Conservation (phyloP, 2,329 filamentous ascomycete genomes). For the Grosmannia huntii region DNA sequence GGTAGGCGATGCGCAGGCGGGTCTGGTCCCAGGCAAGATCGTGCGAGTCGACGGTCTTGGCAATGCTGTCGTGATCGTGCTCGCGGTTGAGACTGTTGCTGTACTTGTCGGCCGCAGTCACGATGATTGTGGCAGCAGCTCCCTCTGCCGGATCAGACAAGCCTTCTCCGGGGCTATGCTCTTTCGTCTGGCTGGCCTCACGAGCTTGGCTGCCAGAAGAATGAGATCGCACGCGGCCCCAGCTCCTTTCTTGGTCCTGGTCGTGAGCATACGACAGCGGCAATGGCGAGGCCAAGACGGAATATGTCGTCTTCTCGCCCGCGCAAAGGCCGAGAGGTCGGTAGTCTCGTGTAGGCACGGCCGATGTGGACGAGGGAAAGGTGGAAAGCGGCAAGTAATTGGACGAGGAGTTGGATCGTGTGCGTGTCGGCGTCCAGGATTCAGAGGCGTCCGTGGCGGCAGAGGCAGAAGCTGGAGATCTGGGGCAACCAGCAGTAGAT, state of each 20-base stretch:
- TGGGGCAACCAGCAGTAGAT: not conserved
- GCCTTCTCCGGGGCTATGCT: not conserved
- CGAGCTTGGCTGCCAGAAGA: not conserved
- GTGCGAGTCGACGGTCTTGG: slow-evolving; percentile 9
- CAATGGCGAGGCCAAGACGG: not conserved
- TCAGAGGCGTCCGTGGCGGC: slow-evolving; percentile 3
- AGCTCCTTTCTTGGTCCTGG: not conserved
- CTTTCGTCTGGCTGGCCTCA: not conserved
- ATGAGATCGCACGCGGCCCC: not conserved
- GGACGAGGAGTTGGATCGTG: slow-evolving; percentile 7
- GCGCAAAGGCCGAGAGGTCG: not conserved
- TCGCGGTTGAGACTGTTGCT: not conserved
- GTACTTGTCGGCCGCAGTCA: too few species aligned
- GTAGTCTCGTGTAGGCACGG: not conserved
- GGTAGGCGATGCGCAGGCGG: slow-evolving; percentile 13
- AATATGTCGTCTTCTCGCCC: not conserved
- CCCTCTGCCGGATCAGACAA: not conserved
- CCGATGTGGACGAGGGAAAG: slow-evolving; percentile 7
- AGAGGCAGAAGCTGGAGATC: not conserved
- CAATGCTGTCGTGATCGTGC: not conserved
- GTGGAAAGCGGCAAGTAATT: slow-evolving; percentile 4
- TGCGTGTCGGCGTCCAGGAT: slow-evolving; percentile 5
- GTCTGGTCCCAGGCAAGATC: slow-evolving; percentile 17
- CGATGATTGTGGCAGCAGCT: not conserved
- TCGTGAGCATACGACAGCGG: not conserved